Evolutionary conservation across 2,329 filamentous ascomycete species (phyloP).

Genomic region (Alternaria tenuissima): DNA sequence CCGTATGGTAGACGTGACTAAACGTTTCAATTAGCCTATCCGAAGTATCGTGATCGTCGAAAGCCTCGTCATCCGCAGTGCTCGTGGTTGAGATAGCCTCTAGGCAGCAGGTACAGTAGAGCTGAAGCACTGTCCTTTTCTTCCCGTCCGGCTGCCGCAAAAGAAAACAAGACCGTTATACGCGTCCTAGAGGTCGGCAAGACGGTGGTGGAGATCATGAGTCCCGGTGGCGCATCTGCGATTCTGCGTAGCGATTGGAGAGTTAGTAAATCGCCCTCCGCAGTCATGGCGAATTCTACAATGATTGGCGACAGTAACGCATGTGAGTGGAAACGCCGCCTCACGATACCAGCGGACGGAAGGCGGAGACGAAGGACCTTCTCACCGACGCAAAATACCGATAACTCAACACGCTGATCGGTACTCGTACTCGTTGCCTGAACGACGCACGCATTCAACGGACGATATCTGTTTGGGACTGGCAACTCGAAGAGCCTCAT

Average conservation of each 20-base stretch:
- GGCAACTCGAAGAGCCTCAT: conserved; percentile 19
- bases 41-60: conserved; percentile 4
- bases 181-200: conserved; percentile 13
- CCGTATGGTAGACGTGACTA: not conserved
- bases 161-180: conserved; percentile 18
- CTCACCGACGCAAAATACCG: conserved; percentile 12
- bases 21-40: conserved; percentile 1
- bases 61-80: conserved; percentile 9
- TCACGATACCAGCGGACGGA: conserved; percentile 10
- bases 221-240: conserved; percentile 3
- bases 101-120: conserved; percentile 26
- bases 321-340: conserved; percentile 13
- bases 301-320: conserved; percentile 12
- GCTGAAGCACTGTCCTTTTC: conserved; percentile 14
- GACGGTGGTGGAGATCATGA: conserved; percentile 8
- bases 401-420: conserved; percentile 4
- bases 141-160: conserved; percentile 13
- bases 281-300: not conserved
- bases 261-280: conserved; percentile 3
- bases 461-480: conserved; percentile 10
- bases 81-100: conserved; percentile 24
- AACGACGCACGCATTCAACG: conserved; percentile 10
- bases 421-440: conserved; percentile 22
- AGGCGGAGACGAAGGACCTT: conserved; percentile 13
- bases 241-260: conserved; percentile 14